phyloP scores from a whole-genome alignment of 2,329 filamentous ascomycete species.

The Beauveria medogensis region DNA sequence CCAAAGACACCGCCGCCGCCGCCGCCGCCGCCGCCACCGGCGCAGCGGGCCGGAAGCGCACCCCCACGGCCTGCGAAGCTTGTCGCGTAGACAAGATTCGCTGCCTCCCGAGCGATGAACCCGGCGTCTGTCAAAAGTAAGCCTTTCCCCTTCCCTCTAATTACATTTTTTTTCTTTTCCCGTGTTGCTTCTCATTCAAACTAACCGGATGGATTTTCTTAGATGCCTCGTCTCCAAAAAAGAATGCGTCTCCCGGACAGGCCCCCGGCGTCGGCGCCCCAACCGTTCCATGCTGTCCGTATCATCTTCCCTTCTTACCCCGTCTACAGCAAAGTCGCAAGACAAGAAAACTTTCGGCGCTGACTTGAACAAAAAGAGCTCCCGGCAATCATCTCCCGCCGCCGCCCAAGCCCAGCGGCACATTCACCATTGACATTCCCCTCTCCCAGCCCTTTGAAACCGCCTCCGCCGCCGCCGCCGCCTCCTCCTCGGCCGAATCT shows the following conservation, averaged over 20 bases:
- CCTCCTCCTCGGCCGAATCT: conserved; percentile 29
- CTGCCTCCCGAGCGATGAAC: conserved; percentile 4
- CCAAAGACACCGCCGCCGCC: background rate
- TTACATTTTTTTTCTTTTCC: background rate
- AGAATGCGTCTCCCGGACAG: conserved; percentile 45
- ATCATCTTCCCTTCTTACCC: background rate
- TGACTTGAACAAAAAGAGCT: background rate
- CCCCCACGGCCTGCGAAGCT: conserved; percentile 3
- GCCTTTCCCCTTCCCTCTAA: background rate
- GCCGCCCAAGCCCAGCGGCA: conserved; percentile 36
- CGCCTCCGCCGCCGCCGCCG: conserved; percentile 26
- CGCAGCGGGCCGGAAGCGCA: background rate
- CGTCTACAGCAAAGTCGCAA: no score
- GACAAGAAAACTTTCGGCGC: no score
- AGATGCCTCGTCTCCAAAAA: conserved; percentile 46
- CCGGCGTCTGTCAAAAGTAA: conserved; percentile 6
- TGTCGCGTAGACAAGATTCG: conserved; percentile 5
- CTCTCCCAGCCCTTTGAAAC: conserved; percentile 31
- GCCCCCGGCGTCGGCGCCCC: conserved; percentile 40
- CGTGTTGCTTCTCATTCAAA: background rate
- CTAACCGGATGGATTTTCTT: background rate
- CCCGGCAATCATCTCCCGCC: conserved; percentile 16
- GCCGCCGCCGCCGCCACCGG: background rate
- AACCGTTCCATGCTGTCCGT: conserved; percentile 34
- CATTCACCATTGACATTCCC: conserved; percentile 45